Evolutionary conservation across 1,139 yeast genomes (phyloP), one percentile per base, ranked within the genome.

Genomic region (Hemisphaericaspora subhashii): DNA sequence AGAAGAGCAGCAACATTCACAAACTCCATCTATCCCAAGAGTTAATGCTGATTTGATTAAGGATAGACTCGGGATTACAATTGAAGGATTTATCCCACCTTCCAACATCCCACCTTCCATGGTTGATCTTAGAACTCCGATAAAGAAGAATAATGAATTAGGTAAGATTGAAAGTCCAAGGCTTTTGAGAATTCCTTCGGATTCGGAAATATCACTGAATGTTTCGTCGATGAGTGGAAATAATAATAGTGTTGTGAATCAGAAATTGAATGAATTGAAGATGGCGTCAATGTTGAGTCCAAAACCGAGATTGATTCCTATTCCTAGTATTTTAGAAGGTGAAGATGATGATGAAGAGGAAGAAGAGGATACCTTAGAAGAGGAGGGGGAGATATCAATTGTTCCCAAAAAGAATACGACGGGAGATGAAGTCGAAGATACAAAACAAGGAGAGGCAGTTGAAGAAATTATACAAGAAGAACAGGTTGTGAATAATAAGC

Each of bases 11-110:
- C 3, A 3, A 11, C 7, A 6, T 11, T 24, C 28, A 15, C 17
- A 9, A n/a, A 34, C 34, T 37, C 35, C 38, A 4, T 6, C 6
- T 8, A 2, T n/a, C 7, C 15, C 18, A 16, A 8, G 10, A 6
- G 8, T 27, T 8, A 16, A 27, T 2, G 28, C 36, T 15, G 41
- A 40, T 37, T 36, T 42, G 31, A 52, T 52, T 33, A 31, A 59
- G 31, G 65, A 66, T 3, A 47, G 60, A 17, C 55, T 62, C 42
- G 68, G 68, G 5, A 57, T 63, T 8, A 54, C 57, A 1, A 47
- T 60, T 15, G 57, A 57, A 42, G 64, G 62, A 1, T 40, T 51
- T 32, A 42, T 48, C 24, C 53, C 53, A 11, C 48, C 48, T 26
- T 15, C 21, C 12, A 17, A 17, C 10, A 18, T 31, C 7, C 31